These are phyloP conservation scores for Neopestalotiopsis sp. DNA, from an alignment of 2,329 filamentous ascomycete genomes.

Conservation along the genomic window DNA sequence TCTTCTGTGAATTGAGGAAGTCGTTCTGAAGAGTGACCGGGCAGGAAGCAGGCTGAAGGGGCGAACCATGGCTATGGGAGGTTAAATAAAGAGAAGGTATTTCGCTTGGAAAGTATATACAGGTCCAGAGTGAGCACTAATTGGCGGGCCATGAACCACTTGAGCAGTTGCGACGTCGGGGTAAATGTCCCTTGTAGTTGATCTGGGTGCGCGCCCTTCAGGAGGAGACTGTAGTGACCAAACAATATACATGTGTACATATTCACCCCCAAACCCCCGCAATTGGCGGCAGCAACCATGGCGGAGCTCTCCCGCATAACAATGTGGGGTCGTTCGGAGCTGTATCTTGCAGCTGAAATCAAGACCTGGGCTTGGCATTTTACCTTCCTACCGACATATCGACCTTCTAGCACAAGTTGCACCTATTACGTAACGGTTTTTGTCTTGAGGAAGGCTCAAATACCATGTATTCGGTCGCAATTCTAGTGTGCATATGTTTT, in stretches of 20 bases:
- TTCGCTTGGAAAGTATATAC: neutral
- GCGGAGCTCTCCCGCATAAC: neutral
- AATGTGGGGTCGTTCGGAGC: neutral
- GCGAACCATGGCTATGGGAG: neutral
- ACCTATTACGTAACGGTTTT: no score
- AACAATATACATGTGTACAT: neutral
- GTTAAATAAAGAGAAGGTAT: neutral
- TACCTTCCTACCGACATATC: no score
- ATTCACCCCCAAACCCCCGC: neutral
- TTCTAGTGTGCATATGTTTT: no score
- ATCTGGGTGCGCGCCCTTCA: neutral
- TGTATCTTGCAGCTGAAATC: neutral
- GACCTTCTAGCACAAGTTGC: no score
- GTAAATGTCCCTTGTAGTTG: neutral
- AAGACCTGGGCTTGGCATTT: no score
- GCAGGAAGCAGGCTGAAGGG: neutral
- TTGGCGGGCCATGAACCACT: neutral
- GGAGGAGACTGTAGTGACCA: no score
- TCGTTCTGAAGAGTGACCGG: neutral
- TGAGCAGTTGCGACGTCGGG: neutral
- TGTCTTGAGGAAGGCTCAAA: no score
- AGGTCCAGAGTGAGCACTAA: neutral
- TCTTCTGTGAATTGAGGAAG: neutral
- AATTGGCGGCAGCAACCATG: neutral
- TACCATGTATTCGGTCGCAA: no score